Base-by-base conservation (phyloP, 2,329 filamentous ascomycete species). In the Alternaria conjuncta region DNA sequence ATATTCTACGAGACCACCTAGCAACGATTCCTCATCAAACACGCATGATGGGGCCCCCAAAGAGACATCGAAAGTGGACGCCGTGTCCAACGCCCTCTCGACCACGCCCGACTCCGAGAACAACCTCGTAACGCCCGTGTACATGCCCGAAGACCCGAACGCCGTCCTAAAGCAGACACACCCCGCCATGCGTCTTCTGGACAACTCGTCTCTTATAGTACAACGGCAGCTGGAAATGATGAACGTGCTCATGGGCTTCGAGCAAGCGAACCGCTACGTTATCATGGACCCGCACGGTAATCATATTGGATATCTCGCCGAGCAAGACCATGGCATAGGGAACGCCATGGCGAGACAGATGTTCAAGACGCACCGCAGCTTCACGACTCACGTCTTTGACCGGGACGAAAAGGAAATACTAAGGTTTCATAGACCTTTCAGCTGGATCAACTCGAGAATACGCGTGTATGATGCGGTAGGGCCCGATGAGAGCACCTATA, bases 341-440 rank as follows among this genome's bases (percentile, higher is more conserved):
- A 85, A 81, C 59, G 83, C 84, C 28, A 80, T 90, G 75, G 83
- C 84, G 15, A 82, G 88, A 58, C 88, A 90, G 72, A 85, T 86
- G 82, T 86, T 88, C 67, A 83, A 82, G 64, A 90, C 88, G 3
- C 88, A 90, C 73, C 81, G 88, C 45, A 86, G 86, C 63, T 90
- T 90, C 65, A 89, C 87, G 13, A 88, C 88, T 6, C 87, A 90
- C 76, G 87, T 90, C 3, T 90, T 90, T 75, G 88, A 90, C 70
- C 81, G 80, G 56, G 79, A 88, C 44, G 85, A 88, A 70, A 85
- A 84, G 67, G 88, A 90, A 74, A 84, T 90, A 8, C 75, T 90
- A 55, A 78, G 77, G 76, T 89, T 90, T 66, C 85, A 90, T 68
- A 81, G 88, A 15, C 88, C 88, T 0, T 90, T 90, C 70, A 85